Conservation (phyloP, 2,329 filamentous ascomycete genomes). For the Cadophora luteo-olivacea region DNA sequence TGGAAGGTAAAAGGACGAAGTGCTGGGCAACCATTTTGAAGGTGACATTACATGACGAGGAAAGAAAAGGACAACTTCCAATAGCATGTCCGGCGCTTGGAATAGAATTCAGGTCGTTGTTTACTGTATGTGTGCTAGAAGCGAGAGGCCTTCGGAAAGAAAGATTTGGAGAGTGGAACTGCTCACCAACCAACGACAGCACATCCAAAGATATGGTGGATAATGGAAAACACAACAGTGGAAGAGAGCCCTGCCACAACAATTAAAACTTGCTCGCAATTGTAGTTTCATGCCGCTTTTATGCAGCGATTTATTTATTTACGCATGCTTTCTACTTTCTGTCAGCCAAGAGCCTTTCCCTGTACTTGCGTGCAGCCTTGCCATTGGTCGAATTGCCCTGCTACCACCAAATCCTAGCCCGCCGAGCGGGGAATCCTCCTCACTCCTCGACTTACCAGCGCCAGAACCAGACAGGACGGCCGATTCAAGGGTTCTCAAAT, state of each 20-base stretch:
- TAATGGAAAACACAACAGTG: no score
- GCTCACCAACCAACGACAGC: background rate
- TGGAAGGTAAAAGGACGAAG: background rate
- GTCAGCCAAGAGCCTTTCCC: conserved; percentile 7
- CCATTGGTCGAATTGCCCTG: background rate
- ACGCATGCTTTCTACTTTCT: background rate
- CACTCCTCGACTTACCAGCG: no score
- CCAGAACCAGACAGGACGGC: conserved; percentile 6
- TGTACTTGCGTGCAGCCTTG: background rate
- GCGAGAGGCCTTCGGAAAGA: background rate
- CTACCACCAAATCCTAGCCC: conserved; percentile 1
- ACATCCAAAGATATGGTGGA: background rate
- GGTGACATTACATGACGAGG: background rate
- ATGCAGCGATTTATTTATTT: conserved; percentile 6
- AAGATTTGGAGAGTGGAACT: background rate
- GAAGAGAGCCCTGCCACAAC: background rate
- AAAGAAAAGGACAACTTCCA: background rate
- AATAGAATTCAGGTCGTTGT: background rate
- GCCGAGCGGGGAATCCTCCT: conserved; percentile 18
- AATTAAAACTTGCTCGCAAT: background rate
- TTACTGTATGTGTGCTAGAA: background rate
- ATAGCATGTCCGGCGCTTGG: background rate
- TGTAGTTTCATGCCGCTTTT: background rate
- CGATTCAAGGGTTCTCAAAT: conserved; percentile 19
- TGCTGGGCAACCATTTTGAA: background rate